A percentile compares a stretch with the other conserved stretches of the same genome.
Conservation (phyloP, 2,329 filamentous ascomycete genomes). For the Blumeriella jaapii region DNA sequence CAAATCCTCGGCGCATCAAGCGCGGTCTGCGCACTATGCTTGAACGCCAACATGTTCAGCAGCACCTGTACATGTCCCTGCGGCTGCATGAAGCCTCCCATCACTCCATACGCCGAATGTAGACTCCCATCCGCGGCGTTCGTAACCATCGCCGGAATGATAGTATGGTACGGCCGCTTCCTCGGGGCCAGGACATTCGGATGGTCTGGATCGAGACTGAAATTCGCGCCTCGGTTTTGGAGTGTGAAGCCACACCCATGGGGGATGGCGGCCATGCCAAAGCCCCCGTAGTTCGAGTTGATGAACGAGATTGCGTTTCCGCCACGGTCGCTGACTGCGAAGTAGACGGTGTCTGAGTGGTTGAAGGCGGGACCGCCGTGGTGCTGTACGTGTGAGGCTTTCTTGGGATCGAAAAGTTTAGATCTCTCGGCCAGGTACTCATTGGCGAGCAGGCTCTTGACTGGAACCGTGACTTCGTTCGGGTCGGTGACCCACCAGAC, state of each 20-base stretch:
- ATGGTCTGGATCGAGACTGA: slow-evolving; percentile 57
- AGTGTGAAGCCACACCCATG: slow-evolving; percentile 81
- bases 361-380: slow-evolving; percentile 77
- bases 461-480: slow-evolving; percentile 20
- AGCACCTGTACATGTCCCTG: slow-evolving; percentile 92
- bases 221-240: slow-evolving; percentile 86
- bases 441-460: slow-evolving; percentile 1
- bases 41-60: slow-evolving; percentile 76
- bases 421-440: slow-evolving; percentile 63
- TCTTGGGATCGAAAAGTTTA: slow-evolving; percentile 42
- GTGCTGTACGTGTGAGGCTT: slow-evolving; percentile 46
- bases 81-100: slow-evolving; percentile 97
- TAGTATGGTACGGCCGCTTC: slow-evolving; percentile 85
- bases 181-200: slow-evolving; percentile 62
- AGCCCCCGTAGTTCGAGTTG: slow-evolving; percentile 86
- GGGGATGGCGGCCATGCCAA: slow-evolving; percentile 80
- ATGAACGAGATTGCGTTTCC: slow-evolving; percentile 94
- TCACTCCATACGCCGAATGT: slow-evolving; percentile 84
- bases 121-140: slow-evolving; percentile 60
- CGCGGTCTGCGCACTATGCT: slow-evolving; percentile 71
- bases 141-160: slow-evolving; percentile 85
- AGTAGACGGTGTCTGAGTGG: slow-evolving; percentile 89
- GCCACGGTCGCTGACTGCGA: slow-evolving; percentile 65
- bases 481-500: slow-evolving; percentile 86
- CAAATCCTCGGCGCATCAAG: slow-evolving; percentile 83